These are phyloP conservation scores for Knoxia roxburghii DNA, from an alignment of 257 asterid genomes.

Conservation along the genomic window DNA sequence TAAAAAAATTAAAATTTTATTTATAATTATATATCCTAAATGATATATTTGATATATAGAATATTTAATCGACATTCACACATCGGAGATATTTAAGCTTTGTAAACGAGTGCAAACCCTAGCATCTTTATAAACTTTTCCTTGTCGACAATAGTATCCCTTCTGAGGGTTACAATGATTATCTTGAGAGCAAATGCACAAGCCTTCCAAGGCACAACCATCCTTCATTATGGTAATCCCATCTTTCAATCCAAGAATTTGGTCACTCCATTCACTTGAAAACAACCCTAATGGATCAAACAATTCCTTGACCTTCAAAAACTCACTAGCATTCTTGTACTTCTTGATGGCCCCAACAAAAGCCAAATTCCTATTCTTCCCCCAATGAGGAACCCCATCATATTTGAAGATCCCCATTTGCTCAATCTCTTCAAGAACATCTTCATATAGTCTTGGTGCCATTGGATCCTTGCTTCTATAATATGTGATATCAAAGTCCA, in stretches of 20 bases:
- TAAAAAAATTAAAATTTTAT: too few species aligned
- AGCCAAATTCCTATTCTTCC: conserved; percentile 13
- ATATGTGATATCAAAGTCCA: conserved; percentile 15
- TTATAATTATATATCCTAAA: too few species aligned
- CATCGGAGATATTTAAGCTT: neutral
- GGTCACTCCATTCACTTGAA: conserved; percentile 16
- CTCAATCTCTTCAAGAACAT: conserved; percentile 16
- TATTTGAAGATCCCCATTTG: conserved; percentile 11
- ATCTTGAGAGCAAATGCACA: conserved; percentile 3
- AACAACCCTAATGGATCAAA: conserved; percentile 15
- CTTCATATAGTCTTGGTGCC: conserved; percentile 13
- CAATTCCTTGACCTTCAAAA: conserved; percentile 9
- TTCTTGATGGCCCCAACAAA: conserved; percentile 3
- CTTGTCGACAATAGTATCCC: neutral
- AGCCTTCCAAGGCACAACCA: conserved; percentile 9
- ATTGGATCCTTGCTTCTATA: conserved; percentile 14
- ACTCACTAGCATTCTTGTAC: conserved; percentile 7
- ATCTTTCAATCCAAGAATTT: conserved; percentile 12
- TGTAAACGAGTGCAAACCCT: conserved; percentile 6
- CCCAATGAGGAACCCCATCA: conserved; percentile 18
- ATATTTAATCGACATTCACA: too few species aligned
- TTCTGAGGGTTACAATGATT: neutral
- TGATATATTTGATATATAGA: too few species aligned
- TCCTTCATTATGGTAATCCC: neutral
- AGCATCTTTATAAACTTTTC: conserved; percentile 1